Evolutionary conservation across 2,329 filamentous ascomycete genomes (phyloP).

Genomic region (Aspergillus eucalypticola): DNA sequence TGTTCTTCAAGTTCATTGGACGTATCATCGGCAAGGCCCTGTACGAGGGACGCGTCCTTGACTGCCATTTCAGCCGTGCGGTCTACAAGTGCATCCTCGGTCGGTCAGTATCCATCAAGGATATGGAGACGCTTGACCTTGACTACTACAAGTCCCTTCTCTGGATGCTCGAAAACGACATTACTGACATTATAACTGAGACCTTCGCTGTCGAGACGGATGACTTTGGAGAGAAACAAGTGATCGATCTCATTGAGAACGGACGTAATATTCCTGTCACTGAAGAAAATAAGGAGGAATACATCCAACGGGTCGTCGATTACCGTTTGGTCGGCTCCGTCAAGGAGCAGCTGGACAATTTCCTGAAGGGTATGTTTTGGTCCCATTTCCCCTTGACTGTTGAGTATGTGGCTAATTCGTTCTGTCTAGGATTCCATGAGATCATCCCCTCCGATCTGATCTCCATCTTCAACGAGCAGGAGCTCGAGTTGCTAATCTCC

Average conservation of each 20-base stretch:
- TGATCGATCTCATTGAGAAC: constrained; percentile 81
- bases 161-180: constrained; percentile 99
- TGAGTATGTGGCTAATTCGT: constrained; percentile 31
- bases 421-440: constrained; percentile 78
- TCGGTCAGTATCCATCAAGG: constrained; percentile 93
- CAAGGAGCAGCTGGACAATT: constrained; percentile 89
- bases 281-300: constrained; percentile 98
- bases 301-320: constrained; percentile 90
- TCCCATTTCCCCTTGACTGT: neutral
- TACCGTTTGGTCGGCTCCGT: constrained; percentile 90
- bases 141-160: constrained; percentile 98
- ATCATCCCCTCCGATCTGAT: constrained; percentile 94
- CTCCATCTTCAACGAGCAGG: constrained; percentile 97
- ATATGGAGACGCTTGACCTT: constrained; percentile 97
- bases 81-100: constrained; percentile 98
- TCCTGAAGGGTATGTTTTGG: constrained; percentile 69
- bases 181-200: constrained; percentile 95
- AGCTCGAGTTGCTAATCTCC: constrained; percentile 93
- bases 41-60: constrained; percentile 91
- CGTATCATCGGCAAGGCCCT: constrained; percentile 97
- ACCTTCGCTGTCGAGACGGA: constrained; percentile 94
- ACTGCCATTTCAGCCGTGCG: constrained; percentile 98
- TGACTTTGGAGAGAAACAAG: constrained; percentile 84
- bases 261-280: constrained; percentile 92
- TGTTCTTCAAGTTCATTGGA: constrained; percentile 99